A percentile compares a stretch with the other conserved stretches of the same genome.
Conservation (phyloP, 768 basidiomycete genomes). For the Rhizopogon vesiculosus region DNA sequence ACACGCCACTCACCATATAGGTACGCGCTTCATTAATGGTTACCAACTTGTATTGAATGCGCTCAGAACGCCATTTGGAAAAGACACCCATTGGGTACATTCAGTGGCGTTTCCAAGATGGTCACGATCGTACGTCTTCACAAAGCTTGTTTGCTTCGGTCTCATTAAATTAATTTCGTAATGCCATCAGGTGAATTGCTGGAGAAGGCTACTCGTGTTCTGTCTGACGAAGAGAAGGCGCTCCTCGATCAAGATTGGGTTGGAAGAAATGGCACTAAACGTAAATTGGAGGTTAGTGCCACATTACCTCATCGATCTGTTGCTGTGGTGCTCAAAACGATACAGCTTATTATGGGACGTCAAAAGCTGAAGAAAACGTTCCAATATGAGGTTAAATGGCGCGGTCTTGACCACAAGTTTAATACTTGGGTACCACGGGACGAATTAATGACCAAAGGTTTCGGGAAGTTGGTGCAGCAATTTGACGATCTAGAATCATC, state of each 20-base stretch:
- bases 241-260: conserved; percentile 83
- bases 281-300: conserved; percentile 77
- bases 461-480: conserved; percentile 84
- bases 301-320: conserved; percentile 4
- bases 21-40: conserved; percentile 29
- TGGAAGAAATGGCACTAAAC: conserved; percentile 85
- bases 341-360: conserved; percentile 81
- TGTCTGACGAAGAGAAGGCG: conserved; percentile 82
- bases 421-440: conserved; percentile 94
- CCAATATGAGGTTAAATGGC: conserved; percentile 91
- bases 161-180: conserved; percentile 7
- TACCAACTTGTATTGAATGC: conserved; percentile 11
- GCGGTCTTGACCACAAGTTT: conserved; percentile 75
- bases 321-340: conserved; percentile 11
- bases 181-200: conserved; percentile 67
- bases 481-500: conserved; percentile 97
- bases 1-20: conserved; percentile 96
- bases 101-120: conserved; percentile 99
- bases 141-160: conserved; percentile 6
- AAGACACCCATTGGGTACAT: conserved; percentile 97
- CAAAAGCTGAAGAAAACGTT: conserved; percentile 96
- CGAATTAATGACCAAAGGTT: conserved; percentile 80
- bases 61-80: conserved; percentile 82
- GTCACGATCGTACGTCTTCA: conserved; percentile 77
- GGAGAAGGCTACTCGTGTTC: conserved; percentile 86